A percentile compares a stretch with the other conserved stretches of the same genome.
These are phyloP conservation scores for Clavariopsis aquatica DNA, from an alignment of 495 filamentous ascomycete species.

Conservation along the genomic window DNA sequence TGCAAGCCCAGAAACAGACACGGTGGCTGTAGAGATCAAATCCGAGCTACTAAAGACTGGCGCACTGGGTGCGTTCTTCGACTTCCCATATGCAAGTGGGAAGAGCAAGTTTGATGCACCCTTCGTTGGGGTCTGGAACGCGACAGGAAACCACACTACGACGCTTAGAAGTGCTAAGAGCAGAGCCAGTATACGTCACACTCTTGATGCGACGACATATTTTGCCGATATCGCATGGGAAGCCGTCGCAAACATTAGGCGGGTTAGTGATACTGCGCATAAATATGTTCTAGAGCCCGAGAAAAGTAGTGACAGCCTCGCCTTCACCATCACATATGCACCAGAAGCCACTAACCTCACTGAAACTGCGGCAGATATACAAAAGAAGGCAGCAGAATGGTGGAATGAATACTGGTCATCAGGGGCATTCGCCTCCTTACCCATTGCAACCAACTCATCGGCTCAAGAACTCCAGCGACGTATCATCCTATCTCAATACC, in stretches of 20 bases:
- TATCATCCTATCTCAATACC: constrained; percentile 54
- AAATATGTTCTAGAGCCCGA: constrained; percentile 48
- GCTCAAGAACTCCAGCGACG: constrained; percentile 54
- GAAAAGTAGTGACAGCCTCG: constrained; percentile 1
- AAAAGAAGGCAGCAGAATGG: constrained; percentile 29
- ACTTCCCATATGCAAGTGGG: constrained; percentile 53
- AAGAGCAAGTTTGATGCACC: constrained; percentile 47
- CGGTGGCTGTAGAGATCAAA: constrained; percentile 50
- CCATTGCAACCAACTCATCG: constrained; percentile 40
- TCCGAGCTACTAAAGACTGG: constrained; percentile 45
- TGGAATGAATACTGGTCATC: constrained; percentile 52
- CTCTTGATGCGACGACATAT: constrained; percentile 51
- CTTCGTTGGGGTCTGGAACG: constrained; percentile 53
- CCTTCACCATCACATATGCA: constrained; percentile 30
- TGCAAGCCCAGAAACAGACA: constrained; percentile 52
- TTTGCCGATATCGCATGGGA: constrained; percentile 48
- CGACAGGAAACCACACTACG: constrained; percentile 50
- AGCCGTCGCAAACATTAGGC: constrained; percentile 42
- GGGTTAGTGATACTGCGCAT: constrained; percentile 46
- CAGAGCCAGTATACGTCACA: constrained; percentile 50
- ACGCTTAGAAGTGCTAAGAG: constrained; percentile 33
- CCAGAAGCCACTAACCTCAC: neutral
- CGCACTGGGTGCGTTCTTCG: constrained; percentile 52
- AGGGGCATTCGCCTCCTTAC: constrained; percentile 54
- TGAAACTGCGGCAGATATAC: constrained; percentile 7